Percentiles rank a stretch among this genome's conserved stretches.
Conservation (phyloP, 2,329 filamentous ascomycete species). For the Aspergillus neotritici region DNA sequence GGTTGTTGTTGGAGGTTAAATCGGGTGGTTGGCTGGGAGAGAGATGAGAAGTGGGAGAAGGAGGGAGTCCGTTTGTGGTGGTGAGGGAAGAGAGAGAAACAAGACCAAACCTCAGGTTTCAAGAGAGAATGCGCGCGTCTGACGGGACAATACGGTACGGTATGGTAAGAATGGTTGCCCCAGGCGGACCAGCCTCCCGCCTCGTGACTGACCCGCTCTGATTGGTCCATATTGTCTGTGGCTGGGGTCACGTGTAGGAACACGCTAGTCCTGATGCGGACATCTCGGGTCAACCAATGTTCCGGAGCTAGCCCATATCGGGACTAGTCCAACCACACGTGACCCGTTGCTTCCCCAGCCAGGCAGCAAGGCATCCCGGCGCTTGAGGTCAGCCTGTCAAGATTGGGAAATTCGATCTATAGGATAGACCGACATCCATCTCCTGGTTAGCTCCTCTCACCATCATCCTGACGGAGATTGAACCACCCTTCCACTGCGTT, state of each 20-base stretch:
- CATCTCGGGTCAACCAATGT: conserved; percentile 12
- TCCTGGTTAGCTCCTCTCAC: too few species aligned
- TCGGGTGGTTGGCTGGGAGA: not conserved
- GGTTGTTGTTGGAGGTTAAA: conserved; percentile 1
- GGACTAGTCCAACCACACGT: too few species aligned
- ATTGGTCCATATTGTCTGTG: conserved; percentile 12
- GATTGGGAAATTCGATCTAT: too few species aligned
- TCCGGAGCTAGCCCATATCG: conserved; percentile 16
- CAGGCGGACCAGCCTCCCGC: conserved; percentile 11
- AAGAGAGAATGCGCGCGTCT: conserved; percentile 7
- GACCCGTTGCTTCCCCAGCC: too few species aligned
- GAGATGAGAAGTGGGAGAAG: not conserved
- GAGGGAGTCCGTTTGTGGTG: not conserved
- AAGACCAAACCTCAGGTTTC: conserved; percentile 5
- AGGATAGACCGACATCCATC: too few species aligned
- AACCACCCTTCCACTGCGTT: too few species aligned
- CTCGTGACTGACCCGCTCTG: not conserved
- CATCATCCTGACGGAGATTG: too few species aligned
- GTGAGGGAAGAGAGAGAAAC: conserved; percentile 5
- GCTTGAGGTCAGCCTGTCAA: too few species aligned
- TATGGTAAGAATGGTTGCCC: conserved; percentile 1
- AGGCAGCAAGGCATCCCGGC: too few species aligned
- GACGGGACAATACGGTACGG: conserved; percentile 2
- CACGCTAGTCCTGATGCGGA: conserved; percentile 12
- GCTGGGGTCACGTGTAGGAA: conserved; percentile 28